phyloP scores from a whole-genome alignment of 371 early-diverging fungal genomes.

The Actinomucor elegans region DNA sequence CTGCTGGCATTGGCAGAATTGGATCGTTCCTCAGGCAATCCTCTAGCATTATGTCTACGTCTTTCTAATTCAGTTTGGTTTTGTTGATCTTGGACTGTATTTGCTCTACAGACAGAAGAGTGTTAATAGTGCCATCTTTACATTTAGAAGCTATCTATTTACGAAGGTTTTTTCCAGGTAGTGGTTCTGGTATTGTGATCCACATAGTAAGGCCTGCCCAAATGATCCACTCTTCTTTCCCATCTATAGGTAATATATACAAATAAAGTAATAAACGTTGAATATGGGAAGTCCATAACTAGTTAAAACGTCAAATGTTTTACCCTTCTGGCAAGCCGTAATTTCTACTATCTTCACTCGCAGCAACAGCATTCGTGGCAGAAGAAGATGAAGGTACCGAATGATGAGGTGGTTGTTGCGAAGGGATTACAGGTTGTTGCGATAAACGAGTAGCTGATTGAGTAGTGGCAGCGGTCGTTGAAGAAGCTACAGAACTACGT shows the following conservation, averaged over 20 bases:
- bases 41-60: conserved; percentile 75
- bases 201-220: conserved; percentile 73
- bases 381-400: conserved; percentile 1
- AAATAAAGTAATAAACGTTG: too few species aligned
- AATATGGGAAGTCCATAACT: too few species aligned
- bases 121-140: neutral
- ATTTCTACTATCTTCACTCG: conserved; percentile 20
- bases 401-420: neutral
- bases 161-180: conserved; percentile 71
- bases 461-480: conserved; percentile 21
- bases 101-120: conserved; percentile 22
- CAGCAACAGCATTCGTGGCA: conserved; percentile 10
- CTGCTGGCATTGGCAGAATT: neutral
- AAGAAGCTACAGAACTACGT: neutral
- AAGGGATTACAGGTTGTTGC: neutral
- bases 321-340: conserved; percentile 76
- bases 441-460: conserved; percentile 16
- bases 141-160: neutral
- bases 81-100: conserved; percentile 51
- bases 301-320: too few species aligned
- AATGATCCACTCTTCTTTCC: conserved; percentile 70
- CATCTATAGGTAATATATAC: conserved; percentile 54
- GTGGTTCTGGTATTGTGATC: conserved; percentile 72
- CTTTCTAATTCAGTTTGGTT: conserved; percentile 72
- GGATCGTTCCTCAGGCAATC: conserved; percentile 67